Evolutionary conservation across 2,329 filamentous ascomycete genomes (phyloP), one percentile per base, ranked within the genome.

Genomic region (Beauveria sp.): DNA sequence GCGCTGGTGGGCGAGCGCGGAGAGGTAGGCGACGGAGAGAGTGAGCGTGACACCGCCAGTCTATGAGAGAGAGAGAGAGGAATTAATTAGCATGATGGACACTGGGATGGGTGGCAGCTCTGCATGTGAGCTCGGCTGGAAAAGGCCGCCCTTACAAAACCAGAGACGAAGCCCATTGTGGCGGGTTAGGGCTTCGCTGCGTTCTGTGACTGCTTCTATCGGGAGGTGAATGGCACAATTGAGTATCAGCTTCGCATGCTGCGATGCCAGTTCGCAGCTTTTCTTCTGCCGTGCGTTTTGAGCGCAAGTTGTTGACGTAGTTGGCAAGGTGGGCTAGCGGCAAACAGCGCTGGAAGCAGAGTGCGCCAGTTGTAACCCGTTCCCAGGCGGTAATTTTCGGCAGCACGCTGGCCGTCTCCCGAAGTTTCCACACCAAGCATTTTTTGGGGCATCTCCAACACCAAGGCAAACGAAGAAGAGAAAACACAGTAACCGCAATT

Each of bases 41-140:
- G 89, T 92, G 64, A 93, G 79, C 66, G 89, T 88, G 61, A 91
- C 84, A 67, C 90, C 89, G 70, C 89, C 87, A 66, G 88, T 85
- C 89, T 93, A 66, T 45, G 3, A 9, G 34, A 14, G 16, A 50
- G 20, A n/a, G 3, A n/a, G 10, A 10, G 14, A 18, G 10, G 8
- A 8, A 10, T 12, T 12, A 14, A 51, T 51, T 43, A 54, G 50
- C 38, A 52, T 45, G 20, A 20, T 38, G 50, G 40, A n/a, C 12
- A n/a, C 22, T 26, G 7, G 40, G 14, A 14, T 9, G 46, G 22
- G 40, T 38, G 34, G 18, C 55, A 28, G 38, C 46, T 28, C 34
- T 42, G 22, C 18, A 22, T 18, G 28, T 24, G 38, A 58, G 55
- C 55, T 58, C 28, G 54, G 55, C 14, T 20, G 24, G 42, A 61